Base-by-base conservation (phyloP, 169 alveolate genomes). In the Eimeria necatrix region DNA sequence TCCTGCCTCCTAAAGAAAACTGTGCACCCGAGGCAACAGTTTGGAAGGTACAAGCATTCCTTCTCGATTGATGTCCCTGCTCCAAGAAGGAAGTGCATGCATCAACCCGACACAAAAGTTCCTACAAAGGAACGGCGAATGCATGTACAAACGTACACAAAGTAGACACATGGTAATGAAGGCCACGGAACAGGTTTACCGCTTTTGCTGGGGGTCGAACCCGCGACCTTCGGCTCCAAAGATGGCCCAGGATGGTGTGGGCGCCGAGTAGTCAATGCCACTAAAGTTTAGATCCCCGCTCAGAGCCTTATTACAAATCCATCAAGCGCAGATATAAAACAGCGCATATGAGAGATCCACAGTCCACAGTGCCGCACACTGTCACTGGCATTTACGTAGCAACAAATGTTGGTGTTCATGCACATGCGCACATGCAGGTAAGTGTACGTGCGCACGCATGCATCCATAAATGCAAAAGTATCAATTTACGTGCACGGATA, bases 211-310 rank as follows among this genome's bases (percentile, higher is more conserved):
- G 3, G 99, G 99, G 85, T 97, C 98, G 85, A 98, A 98, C n/a
- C 98, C 98, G 76, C 96, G 95, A 90, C 97, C 99, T 52, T 91
- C 96, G 18, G 98, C 94, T 16, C 98, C 98, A 74, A 95, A 94
- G 24, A 97, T 95, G 2, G 99, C 99, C 99, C 99, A 98, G 26
- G 93, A 86, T 1, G 99, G 99, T 16, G 99, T 97, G 46, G 96
- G 97, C 41, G 94, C 96, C 64, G 97, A 96, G 95, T 98, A 98
- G 80, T 98, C 99, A 14, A 94, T 41, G 4, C 97, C 98, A 20
- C 95, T 68, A 95, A 97, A 97, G 81, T 96, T 95, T 32, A 74
- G 6, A 12, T 46, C 80, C 22, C 92, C 94, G 52, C 60, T 85
- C 53, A 56, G 80, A 18, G 92, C 92, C 95, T 84, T 60, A 83